A percentile compares a stretch with the other conserved stretches of the same genome.
Evolutionary conservation across 1,139 yeast genomes (phyloP).

Genomic region (Ogataea hybrid): DNA sequence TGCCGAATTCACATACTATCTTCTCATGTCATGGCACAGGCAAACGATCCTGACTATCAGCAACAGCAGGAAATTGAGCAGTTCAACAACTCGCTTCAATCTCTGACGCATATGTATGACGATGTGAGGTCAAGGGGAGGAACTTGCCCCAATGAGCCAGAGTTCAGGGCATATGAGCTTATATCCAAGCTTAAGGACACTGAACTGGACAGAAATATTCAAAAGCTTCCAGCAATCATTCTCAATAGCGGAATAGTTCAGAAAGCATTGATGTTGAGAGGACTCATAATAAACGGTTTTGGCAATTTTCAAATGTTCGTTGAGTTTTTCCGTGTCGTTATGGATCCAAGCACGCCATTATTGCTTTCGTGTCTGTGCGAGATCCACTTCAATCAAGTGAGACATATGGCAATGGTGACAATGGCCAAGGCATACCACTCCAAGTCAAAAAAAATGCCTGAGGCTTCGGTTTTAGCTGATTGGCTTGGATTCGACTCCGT

Average conservation of each 20-base stretch:
- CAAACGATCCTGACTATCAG: slow-evolving; percentile 68
- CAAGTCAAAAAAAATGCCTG: slow-evolving; percentile 61
- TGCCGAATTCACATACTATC: slow-evolving; percentile 84
- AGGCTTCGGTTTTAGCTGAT: slow-evolving; percentile 43
- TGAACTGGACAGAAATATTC: slow-evolving; percentile 77
- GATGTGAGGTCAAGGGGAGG: slow-evolving; percentile 75
- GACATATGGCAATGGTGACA: slow-evolving; percentile 72
- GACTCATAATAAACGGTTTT: slow-evolving; percentile 61
- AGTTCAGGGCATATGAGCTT: slow-evolving; percentile 85
- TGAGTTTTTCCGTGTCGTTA: slow-evolving; percentile 58
- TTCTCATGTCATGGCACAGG: slow-evolving; percentile 83
- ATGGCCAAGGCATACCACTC: slow-evolving; percentile 70
- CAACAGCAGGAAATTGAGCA: slow-evolving; percentile 97
- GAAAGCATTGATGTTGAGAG: slow-evolving; percentile 67
- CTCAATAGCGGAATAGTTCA: slow-evolving; percentile 60
- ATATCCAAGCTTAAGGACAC: slow-evolving; percentile 81
- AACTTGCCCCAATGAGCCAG: slow-evolving; percentile 80
- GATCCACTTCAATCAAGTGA: slow-evolving; percentile 73
- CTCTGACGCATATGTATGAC: slow-evolving; percentile 82
- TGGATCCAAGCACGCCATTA: slow-evolving; percentile 57
- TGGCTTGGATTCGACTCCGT: slow-evolving; percentile 68
- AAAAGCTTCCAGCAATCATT: slow-evolving; percentile 60
- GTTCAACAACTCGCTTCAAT: slow-evolving; percentile 85
- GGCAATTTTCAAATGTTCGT: slow-evolving; percentile 64
- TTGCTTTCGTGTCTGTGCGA: slow-evolving; percentile 75